Evolutionary conservation across 1,284 basidiomycete species (phyloP).

Genomic region (Moesziomyces globuligerus): DNA sequence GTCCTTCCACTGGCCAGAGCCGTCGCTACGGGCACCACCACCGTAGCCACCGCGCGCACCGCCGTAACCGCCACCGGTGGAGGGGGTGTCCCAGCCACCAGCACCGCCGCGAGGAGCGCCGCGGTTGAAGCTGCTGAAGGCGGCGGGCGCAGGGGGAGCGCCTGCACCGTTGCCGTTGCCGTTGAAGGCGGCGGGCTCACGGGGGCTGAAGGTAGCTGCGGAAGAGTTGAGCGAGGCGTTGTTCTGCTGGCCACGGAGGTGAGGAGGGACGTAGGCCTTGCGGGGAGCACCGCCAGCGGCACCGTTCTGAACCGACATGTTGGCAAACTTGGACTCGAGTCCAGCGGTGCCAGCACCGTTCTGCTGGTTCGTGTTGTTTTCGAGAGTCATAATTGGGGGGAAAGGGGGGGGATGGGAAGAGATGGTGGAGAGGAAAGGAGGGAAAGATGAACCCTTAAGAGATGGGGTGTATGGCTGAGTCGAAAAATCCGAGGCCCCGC

Average conservation of each 20-base stretch:
- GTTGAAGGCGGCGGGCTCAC: slow-evolving; percentile 52
- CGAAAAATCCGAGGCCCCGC: slow-evolving; percentile 5
- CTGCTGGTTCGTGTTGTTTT: slow-evolving; percentile 55
- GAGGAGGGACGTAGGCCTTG: slow-evolving; percentile 92
- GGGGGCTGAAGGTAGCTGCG: slow-evolving; percentile 45
- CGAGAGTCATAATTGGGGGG: slow-evolving; percentile 55
- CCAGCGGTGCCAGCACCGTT: slow-evolving; percentile 72
- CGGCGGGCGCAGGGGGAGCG: slow-evolving; percentile 48
- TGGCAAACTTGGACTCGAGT: slow-evolving; percentile 80
- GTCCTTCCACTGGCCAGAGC: slow-evolving; percentile 84
- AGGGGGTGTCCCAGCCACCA: slow-evolving; percentile 47
- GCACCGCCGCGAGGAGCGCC: slow-evolving; percentile 51
- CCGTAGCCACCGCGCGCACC: slow-evolving; percentile 44
- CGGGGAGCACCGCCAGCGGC: slow-evolving; percentile 70
- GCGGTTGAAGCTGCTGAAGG: slow-evolving; percentile 55
- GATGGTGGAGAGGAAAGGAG: slow-evolving; percentile 20
- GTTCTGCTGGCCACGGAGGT: slow-evolving; percentile 74
- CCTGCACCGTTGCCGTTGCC: slow-evolving; percentile 24
- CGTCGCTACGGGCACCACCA: slow-evolving; percentile 65
- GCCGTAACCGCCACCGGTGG: slow-evolving; percentile 47
- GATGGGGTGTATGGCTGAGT: slow-evolving; percentile 15
- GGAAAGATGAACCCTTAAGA: background rate
- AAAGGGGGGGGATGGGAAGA: slow-evolving; percentile 1
- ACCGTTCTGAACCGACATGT: slow-evolving; percentile 56
- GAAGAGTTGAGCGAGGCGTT: slow-evolving; percentile 62